A percentile compares a stretch with the other conserved stretches of the same genome.
These are phyloP conservation scores for Phytophthora cactorum DNA, from an alignment of 352 stramenopile species.

Conservation along the genomic window DNA sequence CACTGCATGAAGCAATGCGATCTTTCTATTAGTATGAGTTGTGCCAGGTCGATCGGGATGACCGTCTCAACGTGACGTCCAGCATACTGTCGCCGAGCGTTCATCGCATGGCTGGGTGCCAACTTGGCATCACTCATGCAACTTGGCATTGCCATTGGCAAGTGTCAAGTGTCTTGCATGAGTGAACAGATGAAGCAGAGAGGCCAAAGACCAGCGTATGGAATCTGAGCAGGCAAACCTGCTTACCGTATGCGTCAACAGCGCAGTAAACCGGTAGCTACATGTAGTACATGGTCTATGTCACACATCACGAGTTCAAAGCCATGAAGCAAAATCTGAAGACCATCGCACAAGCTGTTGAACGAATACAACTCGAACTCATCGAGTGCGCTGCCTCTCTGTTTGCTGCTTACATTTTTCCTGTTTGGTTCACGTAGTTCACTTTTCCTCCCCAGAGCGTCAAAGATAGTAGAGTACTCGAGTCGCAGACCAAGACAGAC, in stretches of 20 bases:
- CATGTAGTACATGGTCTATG: too few relatives aligned
- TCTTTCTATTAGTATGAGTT: background rate
- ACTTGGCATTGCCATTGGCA: background rate
- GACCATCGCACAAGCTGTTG: slow-evolving; percentile 19
- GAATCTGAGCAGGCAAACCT: too few relatives aligned
- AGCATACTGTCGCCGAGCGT: background rate
- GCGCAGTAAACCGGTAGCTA: too few relatives aligned
- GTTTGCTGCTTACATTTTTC: slow-evolving; percentile 16
- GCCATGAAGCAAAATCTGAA: background rate
- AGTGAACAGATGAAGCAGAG: background rate
- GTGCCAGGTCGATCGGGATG: background rate
- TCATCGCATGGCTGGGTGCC: too few relatives aligned
- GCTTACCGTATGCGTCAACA: slow-evolving; percentile 1
- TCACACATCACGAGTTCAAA: background rate
- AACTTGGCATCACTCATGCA: too few relatives aligned
- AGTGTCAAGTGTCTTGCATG: too few relatives aligned
- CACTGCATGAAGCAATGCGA: background rate
- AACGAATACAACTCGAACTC: slow-evolving; percentile 39
- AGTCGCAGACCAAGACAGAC: background rate
- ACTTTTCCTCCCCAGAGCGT: slow-evolving; percentile 15
- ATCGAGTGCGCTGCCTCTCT: slow-evolving; percentile 31
- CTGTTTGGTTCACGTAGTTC: slow-evolving; percentile 22
- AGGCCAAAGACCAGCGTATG: background rate
- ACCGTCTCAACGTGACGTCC: too few relatives aligned
- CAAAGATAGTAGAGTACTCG: slow-evolving; percentile 2